These are phyloP conservation scores for Linum tenue DNA, from an alignment of 345 rosid genomes.

Conservation along the genomic window DNA sequence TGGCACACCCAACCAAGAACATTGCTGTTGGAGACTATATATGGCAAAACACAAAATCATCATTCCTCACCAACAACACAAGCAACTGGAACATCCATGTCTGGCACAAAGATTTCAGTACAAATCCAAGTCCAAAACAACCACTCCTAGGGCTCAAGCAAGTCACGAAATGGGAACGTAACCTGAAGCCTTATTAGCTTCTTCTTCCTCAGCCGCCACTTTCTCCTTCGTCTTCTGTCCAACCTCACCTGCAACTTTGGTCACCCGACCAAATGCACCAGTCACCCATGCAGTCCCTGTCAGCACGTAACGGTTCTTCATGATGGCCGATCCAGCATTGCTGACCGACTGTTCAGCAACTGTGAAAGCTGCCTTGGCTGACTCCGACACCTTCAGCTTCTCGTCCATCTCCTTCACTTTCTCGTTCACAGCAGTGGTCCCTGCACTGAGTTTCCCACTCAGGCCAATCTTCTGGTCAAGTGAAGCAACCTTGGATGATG, in stretches of 20 bases:
- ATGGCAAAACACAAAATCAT: too few species aligned
- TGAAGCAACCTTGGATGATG: conserved; percentile 17
- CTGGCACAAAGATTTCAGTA: not conserved
- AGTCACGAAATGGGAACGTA: conserved; percentile 24
- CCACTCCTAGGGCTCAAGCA: not conserved
- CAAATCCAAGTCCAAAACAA: not conserved
- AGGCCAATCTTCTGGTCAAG: conserved; percentile 21
- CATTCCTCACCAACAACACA: too few species aligned
- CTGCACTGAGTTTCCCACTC: conserved; percentile 16
- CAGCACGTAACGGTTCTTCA: conserved; percentile 22
- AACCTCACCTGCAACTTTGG: conserved; percentile 20
- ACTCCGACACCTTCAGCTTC: conserved; percentile 20
- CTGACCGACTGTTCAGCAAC: conserved; percentile 20
- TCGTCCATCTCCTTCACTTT: conserved; percentile 23
- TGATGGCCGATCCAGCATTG: conserved; percentile 20
- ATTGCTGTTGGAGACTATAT: too few species aligned
- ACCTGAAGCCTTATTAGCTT: conserved; percentile 28
- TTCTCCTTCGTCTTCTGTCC: conserved; percentile 25
- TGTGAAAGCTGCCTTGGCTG: conserved; percentile 20
- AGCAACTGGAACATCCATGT: not conserved
- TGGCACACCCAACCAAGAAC: too few species aligned
- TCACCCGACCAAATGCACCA: conserved; percentile 17
- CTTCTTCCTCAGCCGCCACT: conserved; percentile 46
- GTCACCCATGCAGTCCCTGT: conserved; percentile 23
- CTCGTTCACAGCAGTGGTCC: conserved; percentile 15